Conservation (phyloP, 2,329 filamentous ascomycete genomes). For the Pseudonectria foliicola region DNA sequence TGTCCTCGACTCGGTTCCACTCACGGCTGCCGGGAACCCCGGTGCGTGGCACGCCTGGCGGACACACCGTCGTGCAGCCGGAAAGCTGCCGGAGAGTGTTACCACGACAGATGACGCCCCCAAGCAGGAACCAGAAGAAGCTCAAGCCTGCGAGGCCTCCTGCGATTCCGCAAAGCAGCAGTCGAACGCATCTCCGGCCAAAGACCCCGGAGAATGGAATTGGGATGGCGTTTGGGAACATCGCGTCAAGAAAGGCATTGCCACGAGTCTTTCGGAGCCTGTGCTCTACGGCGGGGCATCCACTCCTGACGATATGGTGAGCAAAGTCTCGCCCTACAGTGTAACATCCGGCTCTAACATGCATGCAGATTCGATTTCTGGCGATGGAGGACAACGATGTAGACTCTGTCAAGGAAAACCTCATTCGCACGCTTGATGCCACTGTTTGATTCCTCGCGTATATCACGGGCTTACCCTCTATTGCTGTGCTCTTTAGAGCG, state of each 20-base stretch:
- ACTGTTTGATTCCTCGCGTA: conserved; percentile 13
- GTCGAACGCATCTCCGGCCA: conserved; percentile 4
- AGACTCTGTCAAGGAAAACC: conserved; percentile 50
- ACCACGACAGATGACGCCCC: neutral
- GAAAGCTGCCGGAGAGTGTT: conserved; percentile 18
- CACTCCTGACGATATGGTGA: conserved; percentile 64
- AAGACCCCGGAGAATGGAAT: conserved; percentile 76
- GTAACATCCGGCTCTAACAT: conserved; percentile 8
- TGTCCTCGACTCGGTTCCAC: conserved; percentile 69
- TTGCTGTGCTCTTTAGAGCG: no score
- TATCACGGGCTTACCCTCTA: neutral
- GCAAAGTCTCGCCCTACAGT: conserved; percentile 19
- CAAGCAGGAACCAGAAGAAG: conserved; percentile 5
- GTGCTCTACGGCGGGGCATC: conserved; percentile 65
- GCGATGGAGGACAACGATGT: conserved; percentile 54
- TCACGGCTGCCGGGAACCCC: conserved; percentile 79
- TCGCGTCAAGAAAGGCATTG: conserved; percentile 72
- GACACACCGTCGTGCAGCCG: conserved; percentile 48
- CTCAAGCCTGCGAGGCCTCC: conserved; percentile 4
- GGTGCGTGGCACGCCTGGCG: conserved; percentile 94
- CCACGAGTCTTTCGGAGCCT: conserved; percentile 68
- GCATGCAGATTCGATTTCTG: conserved; percentile 55
- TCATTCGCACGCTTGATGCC: conserved; percentile 43
- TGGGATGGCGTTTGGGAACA: conserved; percentile 98
- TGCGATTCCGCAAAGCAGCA: conserved; percentile 5